These are phyloP conservation scores for Hypoxylon sp. DNA, from an alignment of 2,329 filamentous ascomycete genomes.

Conservation along the genomic window DNA sequence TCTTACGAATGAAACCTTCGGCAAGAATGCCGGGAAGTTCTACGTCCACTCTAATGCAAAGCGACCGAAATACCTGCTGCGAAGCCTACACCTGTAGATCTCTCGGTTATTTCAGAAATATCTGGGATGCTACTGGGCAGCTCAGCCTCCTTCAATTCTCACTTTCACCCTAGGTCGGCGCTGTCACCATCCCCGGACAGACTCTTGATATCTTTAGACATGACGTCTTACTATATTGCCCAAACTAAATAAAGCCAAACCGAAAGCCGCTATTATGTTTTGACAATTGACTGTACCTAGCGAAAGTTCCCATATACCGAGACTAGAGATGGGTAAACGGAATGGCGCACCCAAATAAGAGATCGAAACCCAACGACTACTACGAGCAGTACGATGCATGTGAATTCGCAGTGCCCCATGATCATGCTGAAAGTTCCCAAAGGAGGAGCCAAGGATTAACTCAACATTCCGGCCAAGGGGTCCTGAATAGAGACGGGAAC, in stretches of 20 bases:
- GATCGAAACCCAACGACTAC: constrained; percentile 6
- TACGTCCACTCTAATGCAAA: too few relatives aligned
- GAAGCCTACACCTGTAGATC: too few relatives aligned
- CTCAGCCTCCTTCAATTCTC: not conserved
- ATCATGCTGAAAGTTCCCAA: not conserved
- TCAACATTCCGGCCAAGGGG: constrained; percentile 12
- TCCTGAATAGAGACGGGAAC: not conserved
- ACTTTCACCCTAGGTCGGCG: not conserved
- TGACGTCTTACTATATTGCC: not conserved
- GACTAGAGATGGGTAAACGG: not conserved
- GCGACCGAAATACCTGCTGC: too few relatives aligned
- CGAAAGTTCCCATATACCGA: not conserved
- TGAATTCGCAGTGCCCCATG: not conserved
- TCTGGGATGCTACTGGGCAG: not conserved
- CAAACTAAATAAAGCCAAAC: not conserved
- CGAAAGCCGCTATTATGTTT: not conserved
- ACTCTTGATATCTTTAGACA: not conserved
- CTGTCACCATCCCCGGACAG: not conserved
- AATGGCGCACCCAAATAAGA: constrained; percentile 9
- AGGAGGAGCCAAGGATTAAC: not conserved
- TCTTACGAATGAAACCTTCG: too few relatives aligned
- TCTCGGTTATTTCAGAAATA: not conserved
- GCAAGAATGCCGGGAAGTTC: too few relatives aligned
- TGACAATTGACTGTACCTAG: too few relatives aligned
- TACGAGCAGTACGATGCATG: not conserved